phyloP scores from a whole-genome alignment of 768 basidiomycete genomes.

The Hygrophoropsis aurantiaca region DNA sequence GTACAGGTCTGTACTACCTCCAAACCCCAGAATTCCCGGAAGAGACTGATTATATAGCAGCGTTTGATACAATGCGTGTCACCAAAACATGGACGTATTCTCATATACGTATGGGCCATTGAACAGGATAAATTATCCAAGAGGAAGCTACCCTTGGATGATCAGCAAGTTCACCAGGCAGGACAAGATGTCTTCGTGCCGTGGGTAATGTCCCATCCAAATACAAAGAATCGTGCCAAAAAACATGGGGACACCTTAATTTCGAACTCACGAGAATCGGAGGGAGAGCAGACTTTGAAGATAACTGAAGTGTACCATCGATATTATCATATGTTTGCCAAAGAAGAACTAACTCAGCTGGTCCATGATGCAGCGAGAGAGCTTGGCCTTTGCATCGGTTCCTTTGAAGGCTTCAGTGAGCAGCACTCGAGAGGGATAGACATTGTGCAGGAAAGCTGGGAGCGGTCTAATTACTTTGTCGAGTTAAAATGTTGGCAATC shows the following conservation, averaged over 20 bases:
- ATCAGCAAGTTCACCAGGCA: constrained; percentile 14
- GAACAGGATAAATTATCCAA: constrained; percentile 90
- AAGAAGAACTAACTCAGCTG: constrained; percentile 71
- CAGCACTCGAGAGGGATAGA: constrained; percentile 48
- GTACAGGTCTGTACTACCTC: constrained; percentile 56
- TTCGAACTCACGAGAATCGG: constrained; percentile 1
- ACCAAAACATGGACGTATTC: constrained; percentile 66
- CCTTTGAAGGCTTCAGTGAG: constrained; percentile 13
- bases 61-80: constrained; percentile 66
- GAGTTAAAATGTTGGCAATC: constrained; percentile 66
- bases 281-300: background rate
- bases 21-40: too few species aligned
- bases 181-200: constrained; percentile 90
- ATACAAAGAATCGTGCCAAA: constrained; percentile 15
- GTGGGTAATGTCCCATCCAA: constrained; percentile 63
- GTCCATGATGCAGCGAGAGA: constrained; percentile 60
- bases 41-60: constrained; percentile 30
- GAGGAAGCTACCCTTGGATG: constrained; percentile 51
- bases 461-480: constrained; percentile 86
- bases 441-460: constrained; percentile 77
- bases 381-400: constrained; percentile 54
- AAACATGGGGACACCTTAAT: constrained; percentile 13
- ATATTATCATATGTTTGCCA: constrained; percentile 95
- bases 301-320: constrained; percentile 65
- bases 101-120: constrained; percentile 97